These are phyloP conservation scores for Scalesia atractyloides DNA, from an alignment of 129 eudicot genomes.

Conservation along the genomic window DNA sequence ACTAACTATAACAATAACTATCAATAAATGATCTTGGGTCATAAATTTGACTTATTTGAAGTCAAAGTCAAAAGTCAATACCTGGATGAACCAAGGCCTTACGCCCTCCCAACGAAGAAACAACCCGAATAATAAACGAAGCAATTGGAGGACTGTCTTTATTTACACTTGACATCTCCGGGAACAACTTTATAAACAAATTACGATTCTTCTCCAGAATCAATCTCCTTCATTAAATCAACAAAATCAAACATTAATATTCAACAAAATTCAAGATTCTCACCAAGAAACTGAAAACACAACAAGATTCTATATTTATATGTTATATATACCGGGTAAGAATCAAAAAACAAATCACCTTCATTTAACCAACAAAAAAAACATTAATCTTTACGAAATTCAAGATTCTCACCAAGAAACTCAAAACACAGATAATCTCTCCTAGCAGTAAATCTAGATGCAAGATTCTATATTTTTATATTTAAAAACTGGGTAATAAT, in stretches of 20 bases:
- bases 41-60: conserved; percentile 1
- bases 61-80: conserved; percentile 27
- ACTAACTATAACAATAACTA: not conserved
- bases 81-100: conserved; percentile 91
- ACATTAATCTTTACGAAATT: not conserved
- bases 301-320: no score
- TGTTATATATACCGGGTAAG: not conserved
- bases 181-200: conserved; percentile 67
- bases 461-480: no score
- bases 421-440: conserved; percentile 11
- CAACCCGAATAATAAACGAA: conserved; percentile 72
- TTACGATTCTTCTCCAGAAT: conserved; percentile 77
- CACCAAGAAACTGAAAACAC: not conserved
- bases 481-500: not conserved
- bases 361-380: no score
- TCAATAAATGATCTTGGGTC: not conserved
- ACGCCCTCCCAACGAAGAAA: conserved; percentile 72
- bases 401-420: no score
- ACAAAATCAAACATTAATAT: not conserved
- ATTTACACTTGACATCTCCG: conserved; percentile 65
- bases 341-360: not conserved
- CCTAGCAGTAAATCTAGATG: not conserved
- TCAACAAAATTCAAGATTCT: not conserved
- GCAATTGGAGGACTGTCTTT: conserved; percentile 90
- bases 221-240: conserved; percentile 64